Base-by-base conservation (phyloP, 2,329 filamentous ascomycete species). In the Thelonectria olida region DNA sequence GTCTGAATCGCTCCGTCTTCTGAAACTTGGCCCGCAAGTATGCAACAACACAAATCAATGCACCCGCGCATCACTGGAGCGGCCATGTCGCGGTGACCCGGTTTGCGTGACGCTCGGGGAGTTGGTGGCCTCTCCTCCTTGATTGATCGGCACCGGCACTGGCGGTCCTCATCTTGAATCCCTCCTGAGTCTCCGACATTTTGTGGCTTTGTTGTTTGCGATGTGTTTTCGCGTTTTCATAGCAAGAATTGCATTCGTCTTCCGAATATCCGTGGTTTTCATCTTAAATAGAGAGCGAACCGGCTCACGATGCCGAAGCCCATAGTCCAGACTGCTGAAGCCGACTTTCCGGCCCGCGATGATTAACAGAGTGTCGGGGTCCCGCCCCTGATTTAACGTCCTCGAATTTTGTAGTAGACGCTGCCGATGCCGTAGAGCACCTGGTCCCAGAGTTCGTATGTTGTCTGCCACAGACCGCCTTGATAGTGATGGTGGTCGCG, bases 351-450 rank as follows among this genome's bases (percentile, higher is more conserved):
- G 42, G 52, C 39, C 51, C 27, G 20, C 8, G 8, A n/a, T 19
- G 23, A 44, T 48, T 17, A 28, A 28, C 7, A 25, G 36, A 44
- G 27, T 31, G 50, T 42, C 50, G 57, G 54, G 57, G 61, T 67
- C 58, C 61, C 44, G 41, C 13, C 48, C 31, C 31, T 55, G 28
- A 41, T 36, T 64, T 59, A 60, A n/a, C 64, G 66, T 25, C 71
- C 71, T 55, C 67, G 66, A 45, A 74, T 63, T 55, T 75, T 79
- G 70, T 74, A 78, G 67, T 79, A 79, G 45, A 71, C 68, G 56
- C 72, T 77, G 44, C 77, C 79, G 41, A 80, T 68, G 38, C 74
- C 72, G 55, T 78, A 75, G 36, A 79, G 72, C n/a, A 81, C 72
- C 9, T 71, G 69, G 20, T 80, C 78, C 78, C 78, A 80, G 20